Conservation (phyloP, 2,329 filamentous ascomycete species). For the Fusarium pseudograminearum region DNA sequence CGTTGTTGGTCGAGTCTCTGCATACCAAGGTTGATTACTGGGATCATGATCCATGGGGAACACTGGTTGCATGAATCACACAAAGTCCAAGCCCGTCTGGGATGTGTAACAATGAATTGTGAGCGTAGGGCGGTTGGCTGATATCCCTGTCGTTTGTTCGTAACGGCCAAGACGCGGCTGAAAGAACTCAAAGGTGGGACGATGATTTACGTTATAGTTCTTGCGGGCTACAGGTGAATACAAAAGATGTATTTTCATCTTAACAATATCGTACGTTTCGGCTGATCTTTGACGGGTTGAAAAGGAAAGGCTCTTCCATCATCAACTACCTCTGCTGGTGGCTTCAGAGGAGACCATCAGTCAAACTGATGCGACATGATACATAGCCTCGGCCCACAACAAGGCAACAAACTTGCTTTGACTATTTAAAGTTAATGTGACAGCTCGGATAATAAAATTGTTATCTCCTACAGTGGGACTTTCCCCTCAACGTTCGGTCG, state of each 20-base stretch:
- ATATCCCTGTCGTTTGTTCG: not conserved
- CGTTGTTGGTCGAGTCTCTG: not conserved
- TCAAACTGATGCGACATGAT: not conserved
- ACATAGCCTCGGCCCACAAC: not conserved
- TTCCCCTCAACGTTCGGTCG: not conserved
- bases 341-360: not conserved
- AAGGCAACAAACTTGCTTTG: not conserved
- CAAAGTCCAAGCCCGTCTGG: not conserved
- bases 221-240: too few relatives aligned
- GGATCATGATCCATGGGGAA: not conserved
- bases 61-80: not conserved
- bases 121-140: not conserved
- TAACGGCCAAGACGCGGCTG: not conserved
- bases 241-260: too few relatives aligned
- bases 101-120: not conserved
- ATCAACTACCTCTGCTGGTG: too few relatives aligned
- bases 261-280: too few relatives aligned
- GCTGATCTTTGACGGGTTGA: too few relatives aligned
- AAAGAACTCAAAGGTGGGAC: not conserved
- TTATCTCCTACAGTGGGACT: not conserved
- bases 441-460: not conserved
- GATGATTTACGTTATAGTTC: not conserved
- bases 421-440: not conserved
- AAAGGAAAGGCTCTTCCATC: too few relatives aligned
- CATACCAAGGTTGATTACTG: not conserved